Evolutionary conservation across 257 asterid genomes (phyloP).

Genomic region (Plantago ovata): DNA sequence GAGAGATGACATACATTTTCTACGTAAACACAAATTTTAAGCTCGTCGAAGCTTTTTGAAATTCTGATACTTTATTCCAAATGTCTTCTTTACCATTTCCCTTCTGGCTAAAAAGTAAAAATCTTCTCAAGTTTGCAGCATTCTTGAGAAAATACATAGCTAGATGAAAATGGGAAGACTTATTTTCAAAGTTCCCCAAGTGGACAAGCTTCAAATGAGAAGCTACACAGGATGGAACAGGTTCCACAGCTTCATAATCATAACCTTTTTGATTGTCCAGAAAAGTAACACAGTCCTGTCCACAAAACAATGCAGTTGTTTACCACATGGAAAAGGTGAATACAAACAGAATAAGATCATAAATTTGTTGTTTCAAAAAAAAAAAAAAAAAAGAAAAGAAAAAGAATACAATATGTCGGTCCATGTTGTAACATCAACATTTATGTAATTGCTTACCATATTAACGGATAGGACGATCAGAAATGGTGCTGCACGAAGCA

Average conservation of each 20-base stretch:
- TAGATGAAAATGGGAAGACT: not conserved
- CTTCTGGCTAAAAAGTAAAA: not conserved
- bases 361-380: not conserved
- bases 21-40: not conserved
- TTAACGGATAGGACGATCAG: not conserved
- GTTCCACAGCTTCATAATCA: not conserved
- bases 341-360: not conserved
- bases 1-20: too few species aligned
- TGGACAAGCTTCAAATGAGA: not conserved
- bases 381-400: too few species aligned
- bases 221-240: not conserved
- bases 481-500: not conserved
- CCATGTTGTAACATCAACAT: too few species aligned
- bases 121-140: not conserved
- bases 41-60: not conserved
- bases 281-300: not conserved
- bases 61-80: not conserved
- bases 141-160: constrained; percentile 1
- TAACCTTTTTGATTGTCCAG: not conserved
- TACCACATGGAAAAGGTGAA: not conserved
- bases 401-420: too few species aligned
- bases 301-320: not conserved
- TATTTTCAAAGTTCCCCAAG: not conserved
- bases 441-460: not conserved
- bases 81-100: not conserved